Evolutionary conservation across 371 early-diverging fungal species (phyloP).

Genomic region (Haplosporangium sp.): DNA sequence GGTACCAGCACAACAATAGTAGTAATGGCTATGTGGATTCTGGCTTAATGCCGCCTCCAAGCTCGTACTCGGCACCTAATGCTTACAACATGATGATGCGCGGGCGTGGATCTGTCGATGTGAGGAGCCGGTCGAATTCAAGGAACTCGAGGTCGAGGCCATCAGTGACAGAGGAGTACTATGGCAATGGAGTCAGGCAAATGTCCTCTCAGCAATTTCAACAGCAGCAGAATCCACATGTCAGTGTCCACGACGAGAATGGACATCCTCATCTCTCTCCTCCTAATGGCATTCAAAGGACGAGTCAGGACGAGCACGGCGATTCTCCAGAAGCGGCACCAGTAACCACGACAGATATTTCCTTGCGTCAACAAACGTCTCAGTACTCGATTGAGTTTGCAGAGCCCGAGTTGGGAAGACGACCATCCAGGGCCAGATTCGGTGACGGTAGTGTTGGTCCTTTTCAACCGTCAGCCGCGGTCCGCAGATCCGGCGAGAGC

Average conservation of each 20-base stretch:
- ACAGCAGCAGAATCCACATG: constrained; percentile 8
- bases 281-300: no score
- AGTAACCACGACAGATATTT: neutral
- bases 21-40: constrained; percentile 22
- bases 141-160: constrained; percentile 29
- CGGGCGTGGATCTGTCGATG: constrained; percentile 39
- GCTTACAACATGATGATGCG: constrained; percentile 43
- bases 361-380: constrained; percentile 1
- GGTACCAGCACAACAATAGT: constrained; percentile 23
- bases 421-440: constrained; percentile 17
- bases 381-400: constrained; percentile 18
- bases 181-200: constrained; percentile 16
- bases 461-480: constrained; percentile 25
- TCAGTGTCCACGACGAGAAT: constrained; percentile 15
- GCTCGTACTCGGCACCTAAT: constrained; percentile 20
- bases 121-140: constrained; percentile 22
- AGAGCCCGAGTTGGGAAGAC: constrained; percentile 16
- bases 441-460: constrained; percentile 26
- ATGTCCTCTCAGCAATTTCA: constrained; percentile 23
- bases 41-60: neutral
- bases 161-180: constrained; percentile 26
- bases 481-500: constrained; percentile 44
- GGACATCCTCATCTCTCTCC: neutral
- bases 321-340: neutral
- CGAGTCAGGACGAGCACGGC: neutral